These are phyloP conservation scores for Kazachstania sp. DNA, from an alignment of 1,139 yeast species.

Conservation along the genomic window DNA sequence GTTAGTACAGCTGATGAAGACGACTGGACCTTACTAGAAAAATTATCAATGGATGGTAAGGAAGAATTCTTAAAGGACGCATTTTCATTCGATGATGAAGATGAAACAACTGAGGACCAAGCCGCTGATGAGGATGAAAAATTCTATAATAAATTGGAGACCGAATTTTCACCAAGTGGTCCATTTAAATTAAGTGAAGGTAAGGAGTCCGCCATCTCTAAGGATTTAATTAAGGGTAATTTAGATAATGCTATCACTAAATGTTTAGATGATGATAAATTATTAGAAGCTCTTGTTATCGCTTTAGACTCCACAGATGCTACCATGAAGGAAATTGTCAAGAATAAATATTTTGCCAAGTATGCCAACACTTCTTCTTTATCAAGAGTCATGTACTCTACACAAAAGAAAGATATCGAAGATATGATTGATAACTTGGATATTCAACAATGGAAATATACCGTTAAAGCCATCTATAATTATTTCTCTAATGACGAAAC, in stretches of 20 bases:
- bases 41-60: constrained; percentile 47
- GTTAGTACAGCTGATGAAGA: constrained; percentile 42
- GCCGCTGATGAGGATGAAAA: constrained; percentile 25
- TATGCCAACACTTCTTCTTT: constrained; percentile 44
- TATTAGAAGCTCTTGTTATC: constrained; percentile 74
- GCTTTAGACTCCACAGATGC: constrained; percentile 64
- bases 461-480: constrained; percentile 61
- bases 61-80: constrained; percentile 33
- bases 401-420: constrained; percentile 49
- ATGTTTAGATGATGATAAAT: constrained; percentile 54
- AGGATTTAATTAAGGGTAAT: constrained; percentile 55
- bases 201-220: constrained; percentile 40
- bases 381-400: constrained; percentile 66
- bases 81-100: constrained; percentile 32
- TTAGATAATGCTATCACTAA: constrained; percentile 58
- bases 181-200: constrained; percentile 34
- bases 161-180: constrained; percentile 35
- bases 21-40: constrained; percentile 72
- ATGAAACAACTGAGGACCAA: constrained; percentile 23
- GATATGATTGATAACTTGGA: constrained; percentile 77
- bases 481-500: constrained; percentile 39
- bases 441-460: constrained; percentile 73
- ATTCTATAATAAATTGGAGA: constrained; percentile 32
- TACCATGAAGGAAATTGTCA: constrained; percentile 54
- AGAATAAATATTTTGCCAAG: constrained; percentile 58